Evolutionary conservation across 805 yeast species (phyloP), one percentile per base, ranked within the genome.

Genomic region (Ogataea philodendri): DNA sequence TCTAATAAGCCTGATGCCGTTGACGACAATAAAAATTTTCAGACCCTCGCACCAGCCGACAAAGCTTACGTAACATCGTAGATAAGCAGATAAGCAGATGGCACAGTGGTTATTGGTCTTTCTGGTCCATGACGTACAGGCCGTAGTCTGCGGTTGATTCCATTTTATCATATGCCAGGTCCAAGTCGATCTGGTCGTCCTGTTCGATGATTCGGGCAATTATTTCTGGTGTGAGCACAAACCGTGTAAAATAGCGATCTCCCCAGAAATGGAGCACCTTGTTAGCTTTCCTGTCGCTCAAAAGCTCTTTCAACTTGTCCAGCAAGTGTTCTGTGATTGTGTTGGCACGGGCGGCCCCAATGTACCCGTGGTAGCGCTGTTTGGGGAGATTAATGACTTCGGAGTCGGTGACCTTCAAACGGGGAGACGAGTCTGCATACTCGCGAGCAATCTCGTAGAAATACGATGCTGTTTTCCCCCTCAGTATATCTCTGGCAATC

Each of bases 151-250:
- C 47, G 0, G 83, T 78, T 3, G 59, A 54, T 22, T 60, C 62
- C 52, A 81, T 60, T 10, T 73, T 47, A 9, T 61, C 62, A 41
- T 71, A 72, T 0, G 81, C 82, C 15, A 60, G 57, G 2, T 61
- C 68, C 10, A 69, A 45, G n/a, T 56, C 48, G 11, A 64, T 39
- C 2, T 47, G 37, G 55, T 66, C 46, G 42, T 78, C 81, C 3
- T 69, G 67, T 52, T 67, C 64, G 6, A 74, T 69, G 14, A 79
- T 48, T 19, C 76, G 58, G 5, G 75, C 58, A 4, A 78, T 65
- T 5, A 82, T 54, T 46, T 82, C 89, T 17, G 82, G 79, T 6
- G 84, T 78, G 15, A 83, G 54, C 2, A 81, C 78, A 48, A 74
- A 77, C 11, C 72, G 65, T 3, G 71, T 58, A 51, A 80, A 83